A percentile compares a stretch with the other conserved stretches of the same genome.
phyloP scores from a whole-genome alignment of 2,329 filamentous ascomycete genomes.

The Metarhizium anisopliae region DNA sequence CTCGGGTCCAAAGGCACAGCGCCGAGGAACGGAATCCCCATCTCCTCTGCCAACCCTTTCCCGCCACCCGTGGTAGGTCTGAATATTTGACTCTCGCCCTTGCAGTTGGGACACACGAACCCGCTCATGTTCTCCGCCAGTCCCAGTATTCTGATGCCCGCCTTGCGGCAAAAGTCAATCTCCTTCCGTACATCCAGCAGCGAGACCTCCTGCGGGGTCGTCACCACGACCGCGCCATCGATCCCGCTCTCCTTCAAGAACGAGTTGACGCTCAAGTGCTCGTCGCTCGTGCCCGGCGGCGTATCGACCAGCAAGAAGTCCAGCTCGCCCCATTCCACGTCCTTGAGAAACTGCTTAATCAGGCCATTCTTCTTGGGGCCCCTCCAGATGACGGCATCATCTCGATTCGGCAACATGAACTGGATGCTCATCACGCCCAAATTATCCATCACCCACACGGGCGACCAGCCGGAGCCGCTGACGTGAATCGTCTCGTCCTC shows the following conservation, averaged over 20 bases:
- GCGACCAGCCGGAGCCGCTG: constrained; percentile 81
- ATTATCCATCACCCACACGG: constrained; percentile 93
- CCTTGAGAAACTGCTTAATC: constrained; percentile 96
- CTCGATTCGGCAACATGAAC: constrained; percentile 90
- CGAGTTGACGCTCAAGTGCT: constrained; percentile 89
- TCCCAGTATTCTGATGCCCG: constrained; percentile 78
- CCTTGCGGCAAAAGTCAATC: constrained; percentile 95
- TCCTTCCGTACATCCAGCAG: constrained; percentile 93
- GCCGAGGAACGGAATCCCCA: constrained; percentile 80
- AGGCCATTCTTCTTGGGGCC: constrained; percentile 97
- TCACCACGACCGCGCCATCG: constrained; percentile 86
- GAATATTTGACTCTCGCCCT: constrained; percentile 77
- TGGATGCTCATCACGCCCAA: constrained; percentile 95
- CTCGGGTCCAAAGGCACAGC: constrained; percentile 85
- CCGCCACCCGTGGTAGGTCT: constrained; percentile 85
- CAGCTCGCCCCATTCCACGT: constrained; percentile 94
- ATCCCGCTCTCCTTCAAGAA: constrained; percentile 87
- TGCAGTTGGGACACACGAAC: constrained; percentile 92
- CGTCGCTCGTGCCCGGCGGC: constrained; percentile 88
- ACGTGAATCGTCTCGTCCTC: constrained; percentile 91
- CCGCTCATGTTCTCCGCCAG: constrained; percentile 97
- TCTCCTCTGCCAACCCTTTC: constrained; percentile 69
- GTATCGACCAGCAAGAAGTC: constrained; percentile 93
- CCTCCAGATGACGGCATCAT: constrained; percentile 95
- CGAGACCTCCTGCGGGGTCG: constrained; percentile 89